Percentiles rank a stretch among this genome's conserved stretches.
These are phyloP conservation scores for Rhinocladiella similis DNA, from an alignment of 2,329 filamentous ascomycete species.

Conservation along the genomic window DNA sequence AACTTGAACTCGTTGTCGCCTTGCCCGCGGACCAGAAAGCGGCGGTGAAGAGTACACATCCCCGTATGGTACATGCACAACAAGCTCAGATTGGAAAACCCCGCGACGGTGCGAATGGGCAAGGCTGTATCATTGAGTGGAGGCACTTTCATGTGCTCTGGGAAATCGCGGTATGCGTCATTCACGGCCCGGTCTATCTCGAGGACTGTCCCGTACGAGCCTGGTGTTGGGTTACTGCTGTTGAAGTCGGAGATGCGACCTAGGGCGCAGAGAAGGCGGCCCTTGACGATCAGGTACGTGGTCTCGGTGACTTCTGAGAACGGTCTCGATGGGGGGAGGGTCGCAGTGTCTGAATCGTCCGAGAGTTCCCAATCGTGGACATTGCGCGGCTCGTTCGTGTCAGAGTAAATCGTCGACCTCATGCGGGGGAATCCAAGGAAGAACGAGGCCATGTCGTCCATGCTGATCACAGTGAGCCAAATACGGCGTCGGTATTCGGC, in stretches of 20 bases:
- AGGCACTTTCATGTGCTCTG: slow-evolving; percentile 2
- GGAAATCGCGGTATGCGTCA: neutral
- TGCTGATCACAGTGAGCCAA: slow-evolving; percentile 37
- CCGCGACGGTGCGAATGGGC: neutral
- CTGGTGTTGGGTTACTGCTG: neutral
- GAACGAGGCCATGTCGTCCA: slow-evolving; percentile 41
- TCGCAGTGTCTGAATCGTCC: slow-evolving; percentile 33
- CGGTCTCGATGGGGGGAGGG: slow-evolving; percentile 9
- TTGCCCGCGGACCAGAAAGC: neutral
- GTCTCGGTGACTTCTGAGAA: slow-evolving; percentile 4
- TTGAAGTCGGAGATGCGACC: slow-evolving; percentile 1
- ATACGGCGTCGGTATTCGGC: slow-evolving; percentile 39
- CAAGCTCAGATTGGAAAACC: slow-evolving; percentile 2
- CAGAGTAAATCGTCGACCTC: slow-evolving; percentile 59
- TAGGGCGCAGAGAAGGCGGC: neutral
- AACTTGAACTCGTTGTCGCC: neutral
- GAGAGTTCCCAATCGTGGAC: slow-evolving; percentile 62
- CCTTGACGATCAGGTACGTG: slow-evolving; percentile 7
- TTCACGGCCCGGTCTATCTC: neutral
- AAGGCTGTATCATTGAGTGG: neutral
- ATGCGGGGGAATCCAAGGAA: slow-evolving; percentile 59
- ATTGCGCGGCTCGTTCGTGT: slow-evolving; percentile 59
- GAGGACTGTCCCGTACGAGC: slow-evolving; percentile 1
- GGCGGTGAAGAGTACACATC: neutral
- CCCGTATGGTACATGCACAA: neutral